Evolutionary conservation across 441 rosid species (phyloP), one percentile per base, ranked within the genome.

Genomic region (Raphanus hybrid): DNA sequence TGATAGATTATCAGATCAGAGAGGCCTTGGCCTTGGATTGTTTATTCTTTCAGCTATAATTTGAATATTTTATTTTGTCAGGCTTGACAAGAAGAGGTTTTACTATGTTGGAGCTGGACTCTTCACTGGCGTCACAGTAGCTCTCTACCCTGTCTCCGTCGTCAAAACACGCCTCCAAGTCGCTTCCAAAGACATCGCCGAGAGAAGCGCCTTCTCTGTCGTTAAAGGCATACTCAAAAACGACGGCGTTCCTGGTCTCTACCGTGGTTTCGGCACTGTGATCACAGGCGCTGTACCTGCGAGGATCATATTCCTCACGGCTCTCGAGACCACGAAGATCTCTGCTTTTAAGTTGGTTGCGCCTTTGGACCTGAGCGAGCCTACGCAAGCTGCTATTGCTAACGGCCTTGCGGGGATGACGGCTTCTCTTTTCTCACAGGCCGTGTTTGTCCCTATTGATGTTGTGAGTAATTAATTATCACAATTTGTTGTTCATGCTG

Each of bases 341-440:
- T 87, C 95, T 37, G 85, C 95, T 75, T 90, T 89, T 82, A 85
- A 80, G 86, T 66, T 90, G 88, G 84, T 93, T 67, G 95, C 93
- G 61, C 96, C 93, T 18, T 83, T 90, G 59, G 83, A 85, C 18
- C 71, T 91, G 2, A 87, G 90, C 59, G 99, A 95, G 81, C 85
- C 98, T 69, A 83, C 92, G 10, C 88, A 93, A 82, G 98, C 98
- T 0, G 99, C 99, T 67, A 37, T 93, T 63, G 99, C 98, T 1
- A 95, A 95, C 76, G 99, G 98, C 54, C 75, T 89, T 78, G 99
- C 95, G 29, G 99, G 99, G 82, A 89, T 93, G 99, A 82, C 91
- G 0, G 92, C 95, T 20, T 88, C 99, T 12, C 86, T 93, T 34
- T 89, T 82, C 82, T 82, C 99, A 27, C 97, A 93, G 77, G 90